Percentiles rank a stretch among this genome's conserved stretches.
phyloP scores from a whole-genome alignment of 768 basidiomycete species.

The Lactifluus subvellereus region DNA sequence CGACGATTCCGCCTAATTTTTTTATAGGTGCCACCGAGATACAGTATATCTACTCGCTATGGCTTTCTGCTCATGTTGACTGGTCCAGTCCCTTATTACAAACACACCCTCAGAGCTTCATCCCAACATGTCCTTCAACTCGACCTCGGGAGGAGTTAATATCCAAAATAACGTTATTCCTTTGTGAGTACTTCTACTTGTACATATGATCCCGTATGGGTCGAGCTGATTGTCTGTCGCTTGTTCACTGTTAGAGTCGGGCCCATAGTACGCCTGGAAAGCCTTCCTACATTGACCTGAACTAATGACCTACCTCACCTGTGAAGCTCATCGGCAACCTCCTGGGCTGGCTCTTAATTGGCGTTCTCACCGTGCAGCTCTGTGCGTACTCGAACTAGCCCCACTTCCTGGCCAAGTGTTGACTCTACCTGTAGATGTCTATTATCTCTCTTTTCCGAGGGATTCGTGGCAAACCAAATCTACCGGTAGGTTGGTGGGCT shows the following conservation, averaged over 20 bases:
- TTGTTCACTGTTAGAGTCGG: background rate
- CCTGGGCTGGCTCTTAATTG: background rate
- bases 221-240: background rate
- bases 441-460: background rate
- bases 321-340: slow-evolving; percentile 7
- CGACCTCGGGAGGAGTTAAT: background rate
- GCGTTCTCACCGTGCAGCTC: slow-evolving; percentile 6
- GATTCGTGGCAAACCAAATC: background rate
- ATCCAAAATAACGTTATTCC: background rate
- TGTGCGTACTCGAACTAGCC: background rate
- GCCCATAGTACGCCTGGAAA: slow-evolving; percentile 1
- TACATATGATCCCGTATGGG: no score
- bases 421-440: slow-evolving; percentile 2
- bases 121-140: background rate
- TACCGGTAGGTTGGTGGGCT: background rate
- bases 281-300: background rate
- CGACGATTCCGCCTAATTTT: background rate
- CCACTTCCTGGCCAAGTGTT: background rate
- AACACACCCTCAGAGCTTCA: background rate
- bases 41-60: background rate
- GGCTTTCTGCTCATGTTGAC: background rate
- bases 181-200: slow-evolving; percentile 2
- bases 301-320: background rate
- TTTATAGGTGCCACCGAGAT: background rate
- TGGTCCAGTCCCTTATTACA: background rate